Evolutionary conservation across 1,284 basidiomycete species (phyloP).

Genomic region (Lignosus rhinocerotis): DNA sequence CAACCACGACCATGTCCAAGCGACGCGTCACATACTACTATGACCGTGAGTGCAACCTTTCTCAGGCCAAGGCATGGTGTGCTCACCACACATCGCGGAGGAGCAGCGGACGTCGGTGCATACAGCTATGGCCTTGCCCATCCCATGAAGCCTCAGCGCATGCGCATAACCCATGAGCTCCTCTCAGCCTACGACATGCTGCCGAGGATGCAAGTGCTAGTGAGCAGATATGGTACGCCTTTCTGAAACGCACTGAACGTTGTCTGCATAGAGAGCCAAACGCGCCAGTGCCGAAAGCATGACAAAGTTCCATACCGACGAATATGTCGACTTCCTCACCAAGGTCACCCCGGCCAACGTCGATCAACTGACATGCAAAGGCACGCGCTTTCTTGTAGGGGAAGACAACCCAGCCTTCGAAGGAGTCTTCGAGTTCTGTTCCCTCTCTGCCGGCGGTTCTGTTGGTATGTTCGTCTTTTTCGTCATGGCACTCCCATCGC

Average conservation of each 20-base stretch:
- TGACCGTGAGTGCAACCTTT: conserved; percentile 17
- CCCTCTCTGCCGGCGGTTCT: conserved; percentile 94
- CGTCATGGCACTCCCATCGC: not conserved
- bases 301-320: conserved; percentile 96
- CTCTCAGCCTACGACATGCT: conserved; percentile 90
- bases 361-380: conserved; percentile 81
- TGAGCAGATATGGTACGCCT: conserved; percentile 38
- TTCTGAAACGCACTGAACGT: not conserved
- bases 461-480: conserved; percentile 52
- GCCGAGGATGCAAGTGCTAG: conserved; percentile 88
- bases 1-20: conserved; percentile 20
- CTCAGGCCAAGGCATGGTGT: no score
- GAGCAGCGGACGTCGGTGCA: conserved; percentile 72
- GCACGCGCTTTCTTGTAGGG: conserved; percentile 82
- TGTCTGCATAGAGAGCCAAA: conserved; percentile 62
- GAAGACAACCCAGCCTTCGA: conserved; percentile 98
- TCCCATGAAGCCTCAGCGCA: conserved; percentile 95
- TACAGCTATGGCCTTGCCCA: conserved; percentile 91
- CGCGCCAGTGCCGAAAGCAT: conserved; percentile 83
- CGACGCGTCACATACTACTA: conserved; percentile 28
- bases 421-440: conserved; percentile 96
- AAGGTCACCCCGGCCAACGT: conserved; percentile 89
- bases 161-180: conserved; percentile 91
- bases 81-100: not conserved
- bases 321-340: conserved; percentile 91